phyloP scores from a whole-genome alignment of 1,139 yeast species.

The Sporopachydermia cereana region DNA sequence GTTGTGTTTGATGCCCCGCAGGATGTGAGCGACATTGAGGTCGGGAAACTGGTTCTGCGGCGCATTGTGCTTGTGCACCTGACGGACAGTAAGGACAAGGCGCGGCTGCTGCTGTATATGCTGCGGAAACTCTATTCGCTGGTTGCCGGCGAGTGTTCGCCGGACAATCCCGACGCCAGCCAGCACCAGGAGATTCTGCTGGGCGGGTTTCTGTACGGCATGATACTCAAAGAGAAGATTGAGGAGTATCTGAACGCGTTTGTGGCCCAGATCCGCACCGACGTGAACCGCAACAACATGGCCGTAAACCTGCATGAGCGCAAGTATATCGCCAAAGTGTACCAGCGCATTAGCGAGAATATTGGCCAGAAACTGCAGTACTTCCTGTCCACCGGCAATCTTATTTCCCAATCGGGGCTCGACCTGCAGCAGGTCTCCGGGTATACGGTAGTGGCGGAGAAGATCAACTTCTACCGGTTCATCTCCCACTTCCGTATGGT shows the following conservation, averaged over 20 bases:
- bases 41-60: constrained; percentile 73
- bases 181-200: constrained; percentile 95
- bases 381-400: constrained; percentile 91
- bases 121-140: constrained; percentile 86
- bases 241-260: constrained; percentile 81
- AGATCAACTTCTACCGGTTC: constrained; percentile 92
- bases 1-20: constrained; percentile 85
- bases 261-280: constrained; percentile 64
- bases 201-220: constrained; percentile 94
- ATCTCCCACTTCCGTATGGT: constrained; percentile 98
- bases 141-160: constrained; percentile 93
- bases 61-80: constrained; percentile 88
- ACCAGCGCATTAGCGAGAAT: constrained; percentile 75
- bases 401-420: constrained; percentile 92
- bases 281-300: constrained; percentile 64
- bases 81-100: constrained; percentile 56
- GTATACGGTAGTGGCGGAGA: constrained; percentile 96
- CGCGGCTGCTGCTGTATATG: constrained; percentile 82
- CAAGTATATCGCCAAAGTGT: constrained; percentile 71
- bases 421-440: constrained; percentile 98
- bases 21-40: constrained; percentile 79
- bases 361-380: constrained; percentile 92
- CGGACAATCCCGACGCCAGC: constrained; percentile 98
- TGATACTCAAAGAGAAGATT: constrained; percentile 91
- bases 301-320: constrained; percentile 78